Conservation (phyloP, 257 asterid genomes). For the Catharanthus roseus region DNA sequence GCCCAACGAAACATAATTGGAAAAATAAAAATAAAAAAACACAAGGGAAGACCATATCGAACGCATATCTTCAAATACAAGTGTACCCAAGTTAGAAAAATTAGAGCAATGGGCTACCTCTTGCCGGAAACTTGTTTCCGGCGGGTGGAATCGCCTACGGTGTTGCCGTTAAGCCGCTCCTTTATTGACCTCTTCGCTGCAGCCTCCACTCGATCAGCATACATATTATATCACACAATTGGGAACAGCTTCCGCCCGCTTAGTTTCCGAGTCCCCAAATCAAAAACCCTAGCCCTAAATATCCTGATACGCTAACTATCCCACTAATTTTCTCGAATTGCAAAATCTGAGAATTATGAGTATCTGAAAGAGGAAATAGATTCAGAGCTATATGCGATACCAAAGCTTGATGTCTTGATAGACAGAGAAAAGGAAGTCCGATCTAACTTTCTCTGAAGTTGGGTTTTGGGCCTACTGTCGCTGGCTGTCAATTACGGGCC, state of each 20-base stretch:
- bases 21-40: neutral
- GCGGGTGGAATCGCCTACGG: constrained; percentile 40
- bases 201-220: constrained; percentile 83
- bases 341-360: neutral
- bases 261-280: constrained; percentile 1
- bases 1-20: too few species aligned
- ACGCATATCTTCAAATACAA: neutral
- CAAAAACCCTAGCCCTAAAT: constrained; percentile 36
- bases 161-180: constrained; percentile 66
- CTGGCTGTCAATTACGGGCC: too few species aligned
- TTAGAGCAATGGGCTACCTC: constrained; percentile 40
- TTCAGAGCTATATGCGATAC: neutral
- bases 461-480: too few species aligned
- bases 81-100: neutral
- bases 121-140: constrained; percentile 56
- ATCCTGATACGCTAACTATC: neutral
- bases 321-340: neutral
- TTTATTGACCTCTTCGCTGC: constrained; percentile 53
- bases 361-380: neutral
- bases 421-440: too few species aligned
- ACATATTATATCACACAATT: constrained; percentile 33
- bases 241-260: constrained; percentile 15
- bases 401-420: too few species aligned
- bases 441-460: too few species aligned
- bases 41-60: neutral